A percentile compares a stretch with the other conserved stretches of the same genome.
Evolutionary conservation across 2,329 filamentous ascomycete genomes (phyloP).

Genomic region (Didymellaceae sp.): DNA sequence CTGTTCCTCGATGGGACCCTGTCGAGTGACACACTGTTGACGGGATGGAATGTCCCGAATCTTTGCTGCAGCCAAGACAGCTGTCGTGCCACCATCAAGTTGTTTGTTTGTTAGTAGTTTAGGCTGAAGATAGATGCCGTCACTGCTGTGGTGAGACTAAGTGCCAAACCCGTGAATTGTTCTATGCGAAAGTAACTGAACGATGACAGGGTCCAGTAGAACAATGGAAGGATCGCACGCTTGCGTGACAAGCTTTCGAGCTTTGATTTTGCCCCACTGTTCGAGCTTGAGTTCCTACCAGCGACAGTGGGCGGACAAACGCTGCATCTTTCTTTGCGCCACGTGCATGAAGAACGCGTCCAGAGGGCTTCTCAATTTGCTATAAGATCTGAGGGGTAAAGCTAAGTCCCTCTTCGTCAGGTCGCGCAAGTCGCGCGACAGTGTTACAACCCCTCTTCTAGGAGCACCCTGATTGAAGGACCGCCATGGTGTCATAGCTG

Average conservation of each 20-base stretch:
- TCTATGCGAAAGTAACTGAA: not conserved
- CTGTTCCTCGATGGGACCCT: too few relatives aligned
- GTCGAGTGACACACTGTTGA: too few relatives aligned
- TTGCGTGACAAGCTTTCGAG: conserved; percentile 13
- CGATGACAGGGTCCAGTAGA: conserved; percentile 12
- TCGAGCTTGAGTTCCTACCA: conserved; percentile 1
- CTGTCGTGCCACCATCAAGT: conserved; percentile 1
- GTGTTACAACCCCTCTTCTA: conserved; percentile 13
- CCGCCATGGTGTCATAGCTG: conserved; percentile 33
- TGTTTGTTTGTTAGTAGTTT: conserved; percentile 5
- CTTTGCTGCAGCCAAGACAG: conserved; percentile 10
- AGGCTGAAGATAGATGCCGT: not conserved
- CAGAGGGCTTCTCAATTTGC: conserved; percentile 7
- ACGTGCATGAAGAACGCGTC: conserved; percentile 20
- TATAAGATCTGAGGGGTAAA: conserved; percentile 8
- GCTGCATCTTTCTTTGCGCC: conserved; percentile 9
- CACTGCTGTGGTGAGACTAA: not conserved
- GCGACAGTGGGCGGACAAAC: conserved; percentile 4
- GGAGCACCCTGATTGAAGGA: conserved; percentile 10
- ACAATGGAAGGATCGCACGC: conserved; percentile 1
- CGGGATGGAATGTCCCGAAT: not conserved
- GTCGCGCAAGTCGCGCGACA: conserved; percentile 16
- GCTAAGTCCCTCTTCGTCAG: conserved; percentile 1
- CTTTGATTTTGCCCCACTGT: conserved; percentile 13
- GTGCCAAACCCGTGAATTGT: not conserved